Conservation (phyloP, 768 basidiomycete genomes). For the Lactarius pseudohatsudake region DNA sequence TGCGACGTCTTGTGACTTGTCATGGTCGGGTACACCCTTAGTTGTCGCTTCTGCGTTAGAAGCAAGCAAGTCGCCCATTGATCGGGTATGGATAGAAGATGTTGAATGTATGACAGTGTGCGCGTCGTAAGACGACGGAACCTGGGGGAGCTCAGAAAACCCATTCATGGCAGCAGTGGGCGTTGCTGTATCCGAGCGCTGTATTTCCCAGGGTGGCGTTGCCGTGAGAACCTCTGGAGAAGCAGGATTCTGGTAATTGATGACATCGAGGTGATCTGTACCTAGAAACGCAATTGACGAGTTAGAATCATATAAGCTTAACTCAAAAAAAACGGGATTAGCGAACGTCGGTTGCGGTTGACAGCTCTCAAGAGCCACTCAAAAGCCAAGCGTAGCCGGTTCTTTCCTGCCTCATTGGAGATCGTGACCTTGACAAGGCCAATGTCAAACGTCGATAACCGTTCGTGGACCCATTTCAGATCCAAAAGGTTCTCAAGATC, state of each 20-base stretch:
- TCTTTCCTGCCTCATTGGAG: conserved; percentile 54
- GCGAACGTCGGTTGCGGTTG: conserved; percentile 33
- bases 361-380: conserved; percentile 72
- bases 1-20: conserved; percentile 28
- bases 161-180: conserved; percentile 41
- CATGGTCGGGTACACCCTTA: conserved; percentile 29
- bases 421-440: conserved; percentile 77
- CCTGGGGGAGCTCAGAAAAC: conserved; percentile 34
- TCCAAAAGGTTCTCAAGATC: conserved; percentile 64
- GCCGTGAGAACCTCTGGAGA: conserved; percentile 60
- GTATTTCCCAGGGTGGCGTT: conserved; percentile 55
- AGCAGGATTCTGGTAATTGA: conserved; percentile 65
- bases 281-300: conserved; percentile 7
- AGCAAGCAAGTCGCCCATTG: conserved; percentile 53
- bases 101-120: conserved; percentile 32
- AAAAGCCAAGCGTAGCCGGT: conserved; percentile 73
- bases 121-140: neutral
- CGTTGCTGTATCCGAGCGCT: conserved; percentile 48
- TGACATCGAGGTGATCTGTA: conserved; percentile 30
- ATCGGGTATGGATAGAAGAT: conserved; percentile 55
- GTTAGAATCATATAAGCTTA: conserved; percentile 6
- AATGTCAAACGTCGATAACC: conserved; percentile 63
- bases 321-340: neutral
- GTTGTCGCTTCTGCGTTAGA: conserved; percentile 43
- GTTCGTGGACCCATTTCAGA: conserved; percentile 48